These are phyloP conservation scores for Oryza meridionalis DNA, from an alignment of 176 grass and related monocot species.

Conservation along the genomic window DNA sequence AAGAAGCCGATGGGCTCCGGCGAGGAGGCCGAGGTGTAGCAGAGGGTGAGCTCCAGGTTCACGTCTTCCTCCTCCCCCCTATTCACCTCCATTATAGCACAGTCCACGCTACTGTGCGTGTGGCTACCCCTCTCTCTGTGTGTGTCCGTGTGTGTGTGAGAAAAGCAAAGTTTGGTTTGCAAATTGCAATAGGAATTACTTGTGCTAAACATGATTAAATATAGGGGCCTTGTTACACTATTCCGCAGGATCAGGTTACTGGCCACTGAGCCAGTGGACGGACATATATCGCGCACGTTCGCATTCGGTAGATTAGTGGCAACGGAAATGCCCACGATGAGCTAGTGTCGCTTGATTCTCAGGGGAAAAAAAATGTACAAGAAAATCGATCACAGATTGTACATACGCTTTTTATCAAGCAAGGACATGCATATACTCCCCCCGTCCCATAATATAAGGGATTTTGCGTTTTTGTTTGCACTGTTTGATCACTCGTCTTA, in stretches of 20 bases:
- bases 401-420: neutral
- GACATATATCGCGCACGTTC: slow-evolving; percentile 22
- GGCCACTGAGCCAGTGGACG: neutral
- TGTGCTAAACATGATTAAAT: slow-evolving; percentile 27
- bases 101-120: neutral
- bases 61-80: slow-evolving; percentile 43
- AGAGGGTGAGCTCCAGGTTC: slow-evolving; percentile 58
- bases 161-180: neutral
- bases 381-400: neutral
- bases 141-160: too few relatives aligned
- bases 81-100: slow-evolving; percentile 46
- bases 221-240: neutral
- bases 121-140: too few relatives aligned
- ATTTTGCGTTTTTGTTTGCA: too few relatives aligned
- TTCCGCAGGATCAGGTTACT: slow-evolving; percentile 13
- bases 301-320: neutral
- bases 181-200: neutral
- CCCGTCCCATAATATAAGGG: too few relatives aligned
- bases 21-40: slow-evolving; percentile 40
- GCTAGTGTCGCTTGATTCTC: neutral
- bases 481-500: too few relatives aligned
- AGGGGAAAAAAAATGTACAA: neutral
- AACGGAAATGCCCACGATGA: neutral
- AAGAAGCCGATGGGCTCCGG: slow-evolving; percentile 61
- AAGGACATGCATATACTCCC: neutral